Base-by-base conservation (phyloP, 2,329 filamentous ascomycete species). In the Xylariales sp. region DNA sequence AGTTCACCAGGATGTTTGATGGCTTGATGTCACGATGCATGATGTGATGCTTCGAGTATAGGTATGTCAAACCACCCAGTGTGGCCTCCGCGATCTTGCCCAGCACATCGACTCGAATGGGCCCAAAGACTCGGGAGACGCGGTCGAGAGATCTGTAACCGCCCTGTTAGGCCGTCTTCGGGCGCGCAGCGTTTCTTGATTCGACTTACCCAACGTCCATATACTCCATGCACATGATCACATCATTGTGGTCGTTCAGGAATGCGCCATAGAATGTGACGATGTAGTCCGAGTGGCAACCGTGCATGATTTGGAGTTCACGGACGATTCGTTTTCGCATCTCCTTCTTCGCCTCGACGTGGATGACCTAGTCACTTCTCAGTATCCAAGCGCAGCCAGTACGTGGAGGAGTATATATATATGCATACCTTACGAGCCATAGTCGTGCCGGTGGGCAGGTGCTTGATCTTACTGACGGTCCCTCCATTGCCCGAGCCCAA, bases 141-240 rank as follows among this genome's bases (percentile, higher is more conserved):
- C 86, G 82, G 65, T 98, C 93, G 38, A 98, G 81, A 20, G 93
- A 86, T 38, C 93, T 96, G 61, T 48, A 43, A 38, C 46, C 31
- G 15, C 7, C 11, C 39, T 31, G 51, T 62, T 49, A 64, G 56
- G 37, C 24, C 29, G 22, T 40, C 4, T 34, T 15, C 8, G 25
- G 19, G 16, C 11, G 15, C 31, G 15, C 14, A 9, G 31, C 21
- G n/a, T 8, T 28, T 40, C 38, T 16, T 43, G 9, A 28, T 14
- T 42, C n/a, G 34, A 70, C 87, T 66, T 76, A 97, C 93, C 93
- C 93, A 61, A 91, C 88, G 66, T 98, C 93, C 88, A 95, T 95
- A 62, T 98, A 97, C 64, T 98, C 93, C 93, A 98, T 98, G 65
- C 93, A 98, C 84, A 98, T 91, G 54, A 97, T 94, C 45, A 98